Evolutionary conservation across 2,329 filamentous ascomycete species (phyloP), one percentile per base, ranked within the genome.

Genomic region (Westerdykella aurantiaca): DNA sequence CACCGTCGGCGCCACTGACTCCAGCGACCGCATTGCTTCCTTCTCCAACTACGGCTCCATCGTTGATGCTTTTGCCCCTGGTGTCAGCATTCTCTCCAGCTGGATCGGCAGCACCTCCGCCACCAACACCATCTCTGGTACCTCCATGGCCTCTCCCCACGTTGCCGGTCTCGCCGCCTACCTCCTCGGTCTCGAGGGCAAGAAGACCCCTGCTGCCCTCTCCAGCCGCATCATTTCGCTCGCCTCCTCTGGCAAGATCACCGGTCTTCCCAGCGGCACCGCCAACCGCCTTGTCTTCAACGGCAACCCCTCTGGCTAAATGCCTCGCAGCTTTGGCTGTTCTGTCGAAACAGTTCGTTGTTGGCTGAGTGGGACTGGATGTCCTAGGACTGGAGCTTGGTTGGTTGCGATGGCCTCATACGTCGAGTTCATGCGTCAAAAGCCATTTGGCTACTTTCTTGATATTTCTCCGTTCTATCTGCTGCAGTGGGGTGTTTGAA

Each of bases 131-230:
- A 71, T 63, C 40, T 73, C 70, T n/a, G 81, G 79, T 23, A 83
- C 81, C 12, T 79, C 74, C 42, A 82, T 82, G 79, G 82, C 82
- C 33, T 75, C 75, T 13, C 83, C 82, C 6, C 82, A 86, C 61
- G 72, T 85, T 42, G 76, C 78, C 35, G 83, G 83, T 47, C 72
- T 86, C 7, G 80, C 78, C 14, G 80, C 81, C 34, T 86, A 85
- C 66, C 70, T 86, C 37, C 81, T 85, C 71, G 63, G 64, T 21
- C 64, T 75, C 37, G 68, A 74, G 46, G 57, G 55, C 5, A 37
- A 50, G 31, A 38, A 25, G 6, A 47, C 42, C n/a, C 43, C 54
- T 33, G 47, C 45, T 31, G 51, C 49, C 5, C 39, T 54, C 11
- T 43, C 49, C n/a, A 18, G 18, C 37, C 51, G 52, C 18, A 37